phyloP scores from a whole-genome alignment of 1,284 basidiomycete species.

The Puccinia hordei region DNA sequence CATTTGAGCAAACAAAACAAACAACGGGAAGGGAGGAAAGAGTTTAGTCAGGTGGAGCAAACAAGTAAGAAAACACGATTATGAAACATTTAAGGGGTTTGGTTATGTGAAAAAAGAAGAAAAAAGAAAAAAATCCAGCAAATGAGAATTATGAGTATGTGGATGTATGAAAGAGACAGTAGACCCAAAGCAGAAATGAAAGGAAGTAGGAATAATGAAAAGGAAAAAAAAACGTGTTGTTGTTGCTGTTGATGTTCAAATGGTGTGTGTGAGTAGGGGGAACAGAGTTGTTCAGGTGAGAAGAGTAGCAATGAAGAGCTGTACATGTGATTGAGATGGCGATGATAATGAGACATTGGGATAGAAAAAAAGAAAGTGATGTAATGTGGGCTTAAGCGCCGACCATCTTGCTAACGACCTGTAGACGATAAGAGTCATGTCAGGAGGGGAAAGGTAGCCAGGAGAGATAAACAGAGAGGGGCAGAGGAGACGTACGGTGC shows the following conservation, averaged over 20 bases:
- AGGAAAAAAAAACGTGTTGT: no score
- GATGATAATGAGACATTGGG: neutral
- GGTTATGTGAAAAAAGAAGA: neutral
- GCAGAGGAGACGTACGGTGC: conserved; percentile 55
- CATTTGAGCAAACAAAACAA: neutral
- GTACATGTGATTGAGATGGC: neutral
- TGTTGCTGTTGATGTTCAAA: no score
- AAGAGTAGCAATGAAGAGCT: neutral
- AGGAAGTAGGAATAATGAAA: no score
- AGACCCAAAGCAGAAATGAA: no score
- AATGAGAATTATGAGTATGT: no score
- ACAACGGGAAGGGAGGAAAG: neutral
- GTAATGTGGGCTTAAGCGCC: neutral
- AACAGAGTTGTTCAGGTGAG: neutral
- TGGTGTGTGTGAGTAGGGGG: neutral
- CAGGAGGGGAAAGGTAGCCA: neutral
- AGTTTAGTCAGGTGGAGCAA: neutral
- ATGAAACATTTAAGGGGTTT: neutral
- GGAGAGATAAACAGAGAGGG: neutral
- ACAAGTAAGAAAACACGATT: neutral
- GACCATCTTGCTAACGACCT: conserved; percentile 49
- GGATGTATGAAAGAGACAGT: no score
- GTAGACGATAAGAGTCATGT: neutral
- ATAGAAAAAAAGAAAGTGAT: neutral
- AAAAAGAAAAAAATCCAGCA: neutral